Conservation (phyloP, 345 rosid species). For the Citrus maxima region DNA sequence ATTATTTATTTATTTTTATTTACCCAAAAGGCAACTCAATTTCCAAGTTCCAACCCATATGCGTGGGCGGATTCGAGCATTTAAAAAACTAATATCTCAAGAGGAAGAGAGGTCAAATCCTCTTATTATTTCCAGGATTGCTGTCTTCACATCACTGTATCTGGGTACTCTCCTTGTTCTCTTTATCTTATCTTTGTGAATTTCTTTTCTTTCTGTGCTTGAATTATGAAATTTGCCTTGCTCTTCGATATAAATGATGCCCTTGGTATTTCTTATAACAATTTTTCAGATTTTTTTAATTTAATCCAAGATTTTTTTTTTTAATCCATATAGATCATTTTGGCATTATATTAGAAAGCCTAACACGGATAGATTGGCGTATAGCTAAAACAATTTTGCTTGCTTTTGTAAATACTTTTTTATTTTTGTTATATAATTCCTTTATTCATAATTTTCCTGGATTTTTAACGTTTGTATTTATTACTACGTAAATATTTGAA, state of each 20-base stretch:
- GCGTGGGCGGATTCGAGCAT: not conserved
- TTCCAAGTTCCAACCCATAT: no score
- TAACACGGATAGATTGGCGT: not conserved
- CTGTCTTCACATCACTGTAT: not conserved
- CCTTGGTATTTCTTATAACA: not conserved
- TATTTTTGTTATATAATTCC: no score
- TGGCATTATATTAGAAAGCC: not conserved
- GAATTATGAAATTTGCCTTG: not conserved
- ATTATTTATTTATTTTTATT: no score
- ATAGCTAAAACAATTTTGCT: not conserved
- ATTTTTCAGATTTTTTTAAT: not conserved
- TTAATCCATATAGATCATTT: not conserved
- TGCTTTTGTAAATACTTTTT: not conserved
- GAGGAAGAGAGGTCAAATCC: not conserved
- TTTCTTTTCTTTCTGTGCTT: not conserved
- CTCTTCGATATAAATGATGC: not conserved
- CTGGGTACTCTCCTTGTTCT: not conserved
- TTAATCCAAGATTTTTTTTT: not conserved
- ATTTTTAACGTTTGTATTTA: not conserved
- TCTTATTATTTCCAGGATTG: not conserved
- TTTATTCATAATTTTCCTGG: not conserved
- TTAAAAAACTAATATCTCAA: no score
- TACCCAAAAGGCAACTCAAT: no score
- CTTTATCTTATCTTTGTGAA: not conserved
- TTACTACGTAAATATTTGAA: no score